These are phyloP conservation scores for Cladochytrium replicatum DNA, from an alignment of 192 early-diverging fungal species.

Conservation along the genomic window DNA sequence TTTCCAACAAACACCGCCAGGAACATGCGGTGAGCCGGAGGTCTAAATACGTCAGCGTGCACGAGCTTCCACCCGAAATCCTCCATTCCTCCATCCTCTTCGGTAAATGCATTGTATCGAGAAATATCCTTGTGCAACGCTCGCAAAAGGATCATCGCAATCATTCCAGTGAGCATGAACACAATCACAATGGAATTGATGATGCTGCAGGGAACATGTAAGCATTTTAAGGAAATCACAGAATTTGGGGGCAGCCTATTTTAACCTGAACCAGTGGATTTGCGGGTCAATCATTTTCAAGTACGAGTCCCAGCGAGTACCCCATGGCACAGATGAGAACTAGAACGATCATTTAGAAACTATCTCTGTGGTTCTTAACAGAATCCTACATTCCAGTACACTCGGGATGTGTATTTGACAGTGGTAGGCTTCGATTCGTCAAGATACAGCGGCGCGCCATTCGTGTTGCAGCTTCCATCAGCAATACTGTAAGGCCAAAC, in stretches of 20 bases:
- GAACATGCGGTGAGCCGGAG: constrained; percentile 40
- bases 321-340: constrained; percentile 33
- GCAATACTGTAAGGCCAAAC: constrained; percentile 57
- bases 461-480: background rate
- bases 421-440: constrained; percentile 14
- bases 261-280: constrained; percentile 50
- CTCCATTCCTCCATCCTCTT: constrained; percentile 45
- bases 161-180: constrained; percentile 45
- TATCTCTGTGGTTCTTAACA: background rate
- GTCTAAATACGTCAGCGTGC: constrained; percentile 51
- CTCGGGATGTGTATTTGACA: constrained; percentile 38
- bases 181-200: constrained; percentile 51
- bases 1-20: constrained; percentile 46
- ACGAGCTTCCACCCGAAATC: constrained; percentile 61
- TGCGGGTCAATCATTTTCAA: constrained; percentile 37
- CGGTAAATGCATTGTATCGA: constrained; percentile 43
- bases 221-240: background rate
- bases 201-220: constrained; percentile 20
- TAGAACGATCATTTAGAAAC: constrained; percentile 8
- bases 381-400: constrained; percentile 30
- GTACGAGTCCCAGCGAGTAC: constrained; percentile 52
- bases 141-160: constrained; percentile 48
- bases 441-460: constrained; percentile 8
- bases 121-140: constrained; percentile 50
- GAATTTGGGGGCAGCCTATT: background rate